A percentile compares a stretch with the other conserved stretches of the same genome.
Evolutionary conservation across 208 protist genomes (phyloP).

Genomic region (Giardia duodenalis): DNA sequence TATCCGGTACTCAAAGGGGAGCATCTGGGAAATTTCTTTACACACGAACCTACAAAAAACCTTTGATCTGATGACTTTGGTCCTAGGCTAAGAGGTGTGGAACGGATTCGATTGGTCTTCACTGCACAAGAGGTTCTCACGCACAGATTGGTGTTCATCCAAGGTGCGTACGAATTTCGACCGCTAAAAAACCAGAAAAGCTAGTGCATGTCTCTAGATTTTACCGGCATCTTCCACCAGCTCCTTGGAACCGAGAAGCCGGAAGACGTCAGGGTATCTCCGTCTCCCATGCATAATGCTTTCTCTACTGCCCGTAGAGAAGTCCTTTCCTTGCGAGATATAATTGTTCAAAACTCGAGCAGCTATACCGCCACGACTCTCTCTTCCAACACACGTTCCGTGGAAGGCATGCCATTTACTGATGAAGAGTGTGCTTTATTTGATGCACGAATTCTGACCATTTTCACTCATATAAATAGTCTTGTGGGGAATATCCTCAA

Average conservation of each 20-base stretch:
- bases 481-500: background rate
- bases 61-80: too few species aligned
- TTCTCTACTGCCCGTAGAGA: background rate
- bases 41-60: too few species aligned
- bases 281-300: background rate
- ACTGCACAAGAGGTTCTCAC: too few species aligned
- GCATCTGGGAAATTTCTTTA: too few species aligned
- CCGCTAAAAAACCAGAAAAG: too few species aligned
- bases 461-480: background rate
- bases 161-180: too few species aligned
- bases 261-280: background rate
- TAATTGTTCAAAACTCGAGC: background rate
- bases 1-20: background rate
- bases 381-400: background rate
- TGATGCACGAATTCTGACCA: background rate
- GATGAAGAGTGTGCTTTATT: background rate
- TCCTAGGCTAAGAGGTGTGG: too few species aligned
- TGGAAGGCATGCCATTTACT: background rate
- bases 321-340: background rate
- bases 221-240: background rate
- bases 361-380: background rate
- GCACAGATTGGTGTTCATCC: too few species aligned
- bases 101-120: too few species aligned
- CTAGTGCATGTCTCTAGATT: too few species aligned
- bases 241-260: background rate